Evolutionary conservation across 192 early-diverging fungal genomes (phyloP), one percentile per base, ranked within the genome.

Genomic region (Backusella australiensis): DNA sequence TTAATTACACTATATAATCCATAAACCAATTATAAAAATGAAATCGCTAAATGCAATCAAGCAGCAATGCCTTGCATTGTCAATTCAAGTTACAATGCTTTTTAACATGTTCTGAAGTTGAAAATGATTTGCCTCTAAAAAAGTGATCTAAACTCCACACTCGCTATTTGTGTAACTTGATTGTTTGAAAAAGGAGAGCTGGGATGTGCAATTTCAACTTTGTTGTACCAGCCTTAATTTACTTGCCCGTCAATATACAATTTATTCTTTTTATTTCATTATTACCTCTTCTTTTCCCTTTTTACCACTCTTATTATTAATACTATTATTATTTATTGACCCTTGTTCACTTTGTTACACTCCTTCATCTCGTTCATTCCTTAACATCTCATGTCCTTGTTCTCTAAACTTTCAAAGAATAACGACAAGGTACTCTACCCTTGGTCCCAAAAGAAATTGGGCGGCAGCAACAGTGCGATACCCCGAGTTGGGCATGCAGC

Each of bases 381-480:
- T 74, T 65, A 23, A 17, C 38, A 19, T 73, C 29, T 59, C 42
- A 81, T 81, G 80, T 75, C 80, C 15, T 71, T 81, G 26, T 81
- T 81, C 69, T 75, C 80, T 9, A 81, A 78, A 41, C 46, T 78
- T 7, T 74, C 80, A 49, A 74, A 74, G 68, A 81, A 76, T 38
- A 52, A 38, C 52, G 80, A 81, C 17, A 81, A 78, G 59, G 21
- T 56, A 7, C 49, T 67, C 12, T 81, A 77, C 42, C 80, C 80
- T 67, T 81, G 80, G 80, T 77, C 76, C 14, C 75, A 77, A 56
- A 42, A 70, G 11, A 81, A 81, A 75, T 46, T 76, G n/a, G 56
- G 56, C 12, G 56, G 56, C 3, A 34, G 59, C 5, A 49, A 75
- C n/a, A 49, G 67, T 46, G 52, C 73, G 12, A 39, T 78, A 35